These are phyloP conservation scores for Paramecium pentaurelia DNA, from an alignment of 73 alveolate species.

Conservation along the genomic window DNA sequence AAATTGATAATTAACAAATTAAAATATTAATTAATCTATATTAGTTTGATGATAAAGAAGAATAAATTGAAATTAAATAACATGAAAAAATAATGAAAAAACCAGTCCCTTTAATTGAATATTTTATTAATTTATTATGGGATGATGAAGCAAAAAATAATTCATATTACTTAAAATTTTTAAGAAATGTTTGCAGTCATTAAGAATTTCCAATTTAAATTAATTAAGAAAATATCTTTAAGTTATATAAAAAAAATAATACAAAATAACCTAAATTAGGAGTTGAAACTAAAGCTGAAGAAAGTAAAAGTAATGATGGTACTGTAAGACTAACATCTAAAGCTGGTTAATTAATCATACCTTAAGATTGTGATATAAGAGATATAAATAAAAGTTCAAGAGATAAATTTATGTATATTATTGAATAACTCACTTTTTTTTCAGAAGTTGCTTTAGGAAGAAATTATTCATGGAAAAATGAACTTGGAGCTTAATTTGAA, in stretches of 20 bases:
- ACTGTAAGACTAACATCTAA: background rate
- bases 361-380: background rate
- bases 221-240: conserved; percentile 49
- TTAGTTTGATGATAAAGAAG: conserved; percentile 46
- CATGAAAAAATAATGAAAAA: conserved; percentile 54
- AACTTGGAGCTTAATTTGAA: conserved; percentile 42
- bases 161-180: conserved; percentile 44
- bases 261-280: background rate
- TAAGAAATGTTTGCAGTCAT: conserved; percentile 47
- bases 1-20: background rate
- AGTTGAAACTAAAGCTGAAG: conserved; percentile 48
- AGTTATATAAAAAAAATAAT: background rate
- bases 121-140: conserved; percentile 54
- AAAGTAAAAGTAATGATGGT: background rate
- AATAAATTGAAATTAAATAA: conserved; percentile 5
- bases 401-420: background rate
- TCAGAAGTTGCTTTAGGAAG: conserved; percentile 44
- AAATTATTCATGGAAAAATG: conserved; percentile 30
- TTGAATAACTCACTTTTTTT: background rate
- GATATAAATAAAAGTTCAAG: background rate
- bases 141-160: conserved; percentile 51
- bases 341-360: conserved; percentile 17
- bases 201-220: conserved; percentile 7
- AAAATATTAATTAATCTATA: conserved; percentile 47
- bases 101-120: conserved; percentile 44